Percentiles rank a stretch among this genome's conserved stretches.
Evolutionary conservation across 306 rosid species (phyloP).

Genomic region (Rosa multiflora): DNA sequence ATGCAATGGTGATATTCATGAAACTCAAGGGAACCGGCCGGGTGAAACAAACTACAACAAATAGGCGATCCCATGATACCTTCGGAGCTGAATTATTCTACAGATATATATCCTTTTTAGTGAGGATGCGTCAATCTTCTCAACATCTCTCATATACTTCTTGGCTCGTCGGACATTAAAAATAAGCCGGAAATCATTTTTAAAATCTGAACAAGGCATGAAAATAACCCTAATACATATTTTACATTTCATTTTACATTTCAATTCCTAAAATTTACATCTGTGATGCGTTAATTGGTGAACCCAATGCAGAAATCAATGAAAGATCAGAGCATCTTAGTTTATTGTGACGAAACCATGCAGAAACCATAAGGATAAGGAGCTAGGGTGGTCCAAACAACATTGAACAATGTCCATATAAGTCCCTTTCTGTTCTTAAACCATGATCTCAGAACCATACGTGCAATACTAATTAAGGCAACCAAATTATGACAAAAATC

Average conservation of each 20-base stretch:
- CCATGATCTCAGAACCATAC: neutral
- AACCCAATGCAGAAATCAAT: constrained; percentile 15
- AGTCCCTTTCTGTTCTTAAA: constrained; percentile 3
- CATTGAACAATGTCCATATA: neutral
- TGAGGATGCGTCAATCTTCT: no score
- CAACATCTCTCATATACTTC: no score
- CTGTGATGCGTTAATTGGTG: neutral
- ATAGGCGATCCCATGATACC: neutral
- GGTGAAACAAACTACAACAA: neutral
- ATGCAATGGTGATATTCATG: no score
- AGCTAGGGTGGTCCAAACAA: constrained; percentile 6
- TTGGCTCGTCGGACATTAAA: no score
- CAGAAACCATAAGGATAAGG: neutral
- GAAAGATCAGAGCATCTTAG: neutral
- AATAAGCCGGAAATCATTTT: no score
- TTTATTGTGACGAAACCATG: neutral
- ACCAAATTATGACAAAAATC: constrained; percentile 3
- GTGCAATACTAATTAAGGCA: constrained; percentile 12
- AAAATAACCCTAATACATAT: neutral
- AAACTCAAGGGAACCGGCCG: no score
- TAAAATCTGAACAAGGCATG: no score
- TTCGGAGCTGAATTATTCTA: no score
- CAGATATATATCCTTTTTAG: no score
- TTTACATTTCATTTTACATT: neutral
- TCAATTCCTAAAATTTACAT: neutral